These are phyloP conservation scores for Trichoderma breve DNA, from an alignment of 2,329 filamentous ascomycete genomes.

Conservation along the genomic window DNA sequence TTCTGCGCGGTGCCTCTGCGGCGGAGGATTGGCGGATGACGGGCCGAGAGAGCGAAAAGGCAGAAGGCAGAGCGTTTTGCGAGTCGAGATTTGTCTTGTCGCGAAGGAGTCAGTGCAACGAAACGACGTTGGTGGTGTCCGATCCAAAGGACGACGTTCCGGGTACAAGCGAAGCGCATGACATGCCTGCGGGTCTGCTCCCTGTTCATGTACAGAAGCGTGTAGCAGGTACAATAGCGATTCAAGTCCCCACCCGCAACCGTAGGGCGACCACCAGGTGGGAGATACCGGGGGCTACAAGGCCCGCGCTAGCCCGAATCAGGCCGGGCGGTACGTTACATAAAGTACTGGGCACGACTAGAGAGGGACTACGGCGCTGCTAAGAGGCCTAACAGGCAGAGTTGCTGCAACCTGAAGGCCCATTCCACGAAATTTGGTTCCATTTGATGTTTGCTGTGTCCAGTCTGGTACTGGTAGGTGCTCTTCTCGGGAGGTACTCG, in stretches of 20 bases:
- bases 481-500: neutral
- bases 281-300: slow-evolving; percentile 14
- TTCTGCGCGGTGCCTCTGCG: neutral
- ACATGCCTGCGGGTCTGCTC: slow-evolving; percentile 5
- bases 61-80: neutral
- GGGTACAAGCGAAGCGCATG: slow-evolving; percentile 20
- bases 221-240: slow-evolving; percentile 14
- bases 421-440: neutral
- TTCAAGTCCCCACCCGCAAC: neutral
- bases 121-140: slow-evolving; percentile 10
- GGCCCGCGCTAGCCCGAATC: slow-evolving; percentile 14
- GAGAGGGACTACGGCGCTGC: neutral
- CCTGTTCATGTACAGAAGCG: neutral
- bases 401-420: neutral
- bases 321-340: slow-evolving; percentile 20
- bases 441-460: neutral
- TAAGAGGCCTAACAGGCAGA: neutral
- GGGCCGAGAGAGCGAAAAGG: neutral
- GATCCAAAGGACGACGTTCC: slow-evolving; percentile 11
- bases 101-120: slow-evolving; percentile 13
- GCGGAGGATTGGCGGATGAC: neutral
- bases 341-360: slow-evolving; percentile 1
- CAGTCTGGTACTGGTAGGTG: neutral
- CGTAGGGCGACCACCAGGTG: slow-evolving; percentile 18
- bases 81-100: neutral